These are phyloP conservation scores for Warburgia ugandensis DNA, from an alignment of 164 flowering plant genomes.

Conservation along the genomic window DNA sequence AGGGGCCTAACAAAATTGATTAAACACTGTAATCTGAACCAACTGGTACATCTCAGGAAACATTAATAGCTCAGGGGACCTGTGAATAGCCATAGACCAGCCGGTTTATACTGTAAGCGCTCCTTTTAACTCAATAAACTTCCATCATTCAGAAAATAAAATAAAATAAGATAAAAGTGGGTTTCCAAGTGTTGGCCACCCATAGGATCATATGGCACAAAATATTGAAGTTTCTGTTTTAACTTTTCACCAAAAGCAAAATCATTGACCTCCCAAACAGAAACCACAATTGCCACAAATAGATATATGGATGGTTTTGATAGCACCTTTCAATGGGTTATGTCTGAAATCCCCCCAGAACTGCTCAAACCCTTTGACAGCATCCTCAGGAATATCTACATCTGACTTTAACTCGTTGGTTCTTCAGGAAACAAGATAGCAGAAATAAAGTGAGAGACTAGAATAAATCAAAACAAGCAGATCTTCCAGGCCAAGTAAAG, in stretches of 20 bases:
- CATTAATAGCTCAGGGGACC: no score
- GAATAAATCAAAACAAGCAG: constrained; percentile 1
- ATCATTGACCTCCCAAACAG: neutral
- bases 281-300: neutral
- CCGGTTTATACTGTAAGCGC: no score
- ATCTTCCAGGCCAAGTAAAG: neutral
- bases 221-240: neutral
- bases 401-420: constrained; percentile 80
- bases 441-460: neutral
- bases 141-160: no score
- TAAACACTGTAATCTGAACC: no score
- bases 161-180: no score
- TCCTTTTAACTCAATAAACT: no score
- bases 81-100: no score
- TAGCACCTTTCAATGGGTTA: constrained; percentile 69
- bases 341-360: constrained; percentile 75
- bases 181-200: no score
- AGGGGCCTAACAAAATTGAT: no score
- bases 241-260: neutral
- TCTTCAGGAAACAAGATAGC: constrained; percentile 53
- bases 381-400: constrained; percentile 63
- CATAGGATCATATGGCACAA: no score
- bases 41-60: no score
- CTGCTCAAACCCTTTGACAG: constrained; percentile 50
- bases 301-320: neutral